Evolutionary conservation across 768 basidiomycete species (phyloP), one percentile per base, ranked within the genome.

Genomic region (Termitomyces sp.): DNA sequence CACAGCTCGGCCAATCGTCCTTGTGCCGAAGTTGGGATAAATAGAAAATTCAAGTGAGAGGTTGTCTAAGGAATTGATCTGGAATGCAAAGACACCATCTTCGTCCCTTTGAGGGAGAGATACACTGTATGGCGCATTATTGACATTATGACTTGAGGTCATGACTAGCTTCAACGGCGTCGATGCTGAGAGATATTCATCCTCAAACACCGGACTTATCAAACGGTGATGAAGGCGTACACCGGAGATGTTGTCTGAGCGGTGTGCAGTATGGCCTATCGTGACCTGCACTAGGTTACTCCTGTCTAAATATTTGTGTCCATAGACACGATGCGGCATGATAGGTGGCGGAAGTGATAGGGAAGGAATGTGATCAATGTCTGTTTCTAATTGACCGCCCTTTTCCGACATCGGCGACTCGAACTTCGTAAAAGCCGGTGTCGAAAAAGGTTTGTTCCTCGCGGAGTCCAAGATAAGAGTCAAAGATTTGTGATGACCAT

Each of bases 271-370:
- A 59, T 84, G 83, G 2, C 93, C 94, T 44, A 98, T 83, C 0
- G 88, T 84, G 46, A 99, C 79, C 65, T 96, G 91, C 5, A 98
- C 85, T 34, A 98, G 78, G 65, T 85, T 85, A 49, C 86, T 86
- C 65, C 85, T 87, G 71, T 96, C 93, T 52, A 99, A 80, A 71
- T 91, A 94, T 67, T 92, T 96, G 74, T 99, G 96, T 7, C 96
- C 96, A 69, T 99, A 99, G 32, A 96, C 90, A 53, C 94, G 86
- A 68, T 98, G 93, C 29, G 97, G 94, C 83, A 99, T 96, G 68
- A 98, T 98, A 2, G 97, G 97, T 1, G 97, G 97, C 2, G 97
- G 97, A 18, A 99, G 80, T 20, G 90, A 92, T n/a, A 99, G 78
- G 1, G 89, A 88, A 16, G 97, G 97, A 61, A 99, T 99, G 60